Evolutionary conservation across 2,329 filamentous ascomycete genomes (phyloP), one percentile per base, ranked within the genome.

Genomic region (Hymenoscyphus fraxineus): DNA sequence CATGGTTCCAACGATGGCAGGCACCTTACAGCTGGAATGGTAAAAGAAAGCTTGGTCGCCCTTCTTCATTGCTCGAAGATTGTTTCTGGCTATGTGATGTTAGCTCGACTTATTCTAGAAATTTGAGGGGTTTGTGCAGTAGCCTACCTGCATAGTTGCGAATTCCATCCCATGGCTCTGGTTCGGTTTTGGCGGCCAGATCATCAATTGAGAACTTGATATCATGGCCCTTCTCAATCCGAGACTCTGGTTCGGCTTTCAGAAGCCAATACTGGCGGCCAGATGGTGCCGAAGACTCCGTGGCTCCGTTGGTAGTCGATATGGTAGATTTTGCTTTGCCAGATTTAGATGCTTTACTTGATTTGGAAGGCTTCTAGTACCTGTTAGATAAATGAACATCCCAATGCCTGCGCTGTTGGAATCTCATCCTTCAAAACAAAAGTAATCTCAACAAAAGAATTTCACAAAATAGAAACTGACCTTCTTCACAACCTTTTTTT

Each of bases 1-100:
- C 90, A 97, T 93, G 19, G 89, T 85, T 1, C 93, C 93, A 1
- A 89, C 92, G 58, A 98, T 92, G 2, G 91, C 94, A 0, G 93
- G 93, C 31, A 89, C 85, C 75, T 96, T 96, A 78, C 91, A 95
- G 73, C 95, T 96, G 58, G 91, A 96, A 78, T 97, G 94, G 75
- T 98, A 98, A 80, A 99, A 98, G 79, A 99, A 98, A 32, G 93
- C 93, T 39, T 93, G 82, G 74, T 99, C 95, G 60, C 93, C 93
- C 63, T 88, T 87, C 72, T 91, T 93, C 95, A 99, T 99, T 9
- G 87, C 85, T 38, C 91, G 86, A 79, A 99, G 88, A 75, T 97
- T 92, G 73, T 97, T 98, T 32, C 92, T 87, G 6, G 94, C 94
- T 78, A 75, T 19, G 73, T 76, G 74, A 5, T 74, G 58, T 79